Conservation (phyloP, 768 basidiomycete genomes). For the Pulveroboletus sp. region DNA sequence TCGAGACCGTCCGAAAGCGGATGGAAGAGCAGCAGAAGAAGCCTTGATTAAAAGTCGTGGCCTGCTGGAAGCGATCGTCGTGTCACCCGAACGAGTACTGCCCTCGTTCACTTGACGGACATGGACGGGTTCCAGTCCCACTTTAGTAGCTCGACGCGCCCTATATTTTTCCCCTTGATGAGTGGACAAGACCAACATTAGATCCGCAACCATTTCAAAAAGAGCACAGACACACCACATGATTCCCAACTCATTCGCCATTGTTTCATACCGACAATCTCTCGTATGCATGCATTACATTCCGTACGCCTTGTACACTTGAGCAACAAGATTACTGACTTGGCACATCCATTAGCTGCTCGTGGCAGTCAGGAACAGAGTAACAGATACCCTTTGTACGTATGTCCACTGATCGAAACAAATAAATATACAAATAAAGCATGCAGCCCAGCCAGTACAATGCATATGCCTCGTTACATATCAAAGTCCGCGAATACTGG, state of each 20-base stretch:
- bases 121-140: slow-evolving; percentile 4
- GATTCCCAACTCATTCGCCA: slow-evolving; percentile 1
- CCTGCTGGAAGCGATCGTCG: slow-evolving; percentile 6
- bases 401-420: neutral
- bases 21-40: slow-evolving; percentile 31
- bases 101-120: slow-evolving; percentile 4
- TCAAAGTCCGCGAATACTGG: neutral
- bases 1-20: slow-evolving; percentile 30
- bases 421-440: slow-evolving; percentile 1
- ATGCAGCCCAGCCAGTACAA: too few relatives aligned
- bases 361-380: slow-evolving; percentile 3
- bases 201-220: slow-evolving; percentile 1
- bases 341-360: neutral
- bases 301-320: neutral
- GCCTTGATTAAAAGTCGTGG: slow-evolving; percentile 14
- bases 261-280: neutral
- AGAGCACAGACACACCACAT: slow-evolving; percentile 1
- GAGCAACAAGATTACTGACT: neutral
- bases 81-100: neutral
- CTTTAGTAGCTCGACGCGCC: slow-evolving; percentile 14
- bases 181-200: neutral
- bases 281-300: neutral
- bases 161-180: slow-evolving; percentile 1
- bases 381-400: slow-evolving; percentile 1
- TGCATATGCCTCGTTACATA: too few relatives aligned